These are phyloP conservation scores for Epicoccum nigrum DNA, from an alignment of 2,329 filamentous ascomycete species.

Conservation along the genomic window DNA sequence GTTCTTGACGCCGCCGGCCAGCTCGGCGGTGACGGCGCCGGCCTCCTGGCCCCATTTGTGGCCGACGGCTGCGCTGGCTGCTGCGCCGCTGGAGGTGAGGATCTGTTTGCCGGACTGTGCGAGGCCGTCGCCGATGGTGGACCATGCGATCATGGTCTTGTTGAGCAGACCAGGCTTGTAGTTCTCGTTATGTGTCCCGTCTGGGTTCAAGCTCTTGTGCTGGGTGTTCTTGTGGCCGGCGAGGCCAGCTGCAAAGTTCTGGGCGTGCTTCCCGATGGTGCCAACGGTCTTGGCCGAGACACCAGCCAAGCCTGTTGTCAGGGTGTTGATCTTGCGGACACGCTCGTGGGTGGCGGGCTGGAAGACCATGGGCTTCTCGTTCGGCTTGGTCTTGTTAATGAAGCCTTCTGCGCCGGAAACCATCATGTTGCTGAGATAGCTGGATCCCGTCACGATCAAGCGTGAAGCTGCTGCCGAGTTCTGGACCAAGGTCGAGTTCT, in stretches of 20 bases:
- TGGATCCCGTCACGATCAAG: slow-evolving; percentile 86
- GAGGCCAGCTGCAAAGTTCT: slow-evolving; percentile 83
- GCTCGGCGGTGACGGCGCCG: slow-evolving; percentile 72
- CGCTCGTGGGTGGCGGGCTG: slow-evolving; percentile 81
- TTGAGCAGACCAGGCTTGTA: slow-evolving; percentile 95
- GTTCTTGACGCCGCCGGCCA: slow-evolving; percentile 91
- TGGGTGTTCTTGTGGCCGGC: slow-evolving; percentile 65
- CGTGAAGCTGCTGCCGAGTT: slow-evolving; percentile 88
- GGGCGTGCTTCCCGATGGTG: slow-evolving; percentile 79
- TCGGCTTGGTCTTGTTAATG: slow-evolving; percentile 78
- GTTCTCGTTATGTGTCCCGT: slow-evolving; percentile 66
- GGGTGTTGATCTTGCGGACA: slow-evolving; percentile 86
- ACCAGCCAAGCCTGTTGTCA: slow-evolving; percentile 78
- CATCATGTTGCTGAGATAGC: slow-evolving; percentile 77
- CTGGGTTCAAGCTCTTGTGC: slow-evolving; percentile 69
- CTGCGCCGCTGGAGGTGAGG: slow-evolving; percentile 73
- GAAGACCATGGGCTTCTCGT: slow-evolving; percentile 83
- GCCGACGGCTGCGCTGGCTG: slow-evolving; percentile 85
- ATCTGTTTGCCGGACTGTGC: slow-evolving; percentile 84
- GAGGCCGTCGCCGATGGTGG: slow-evolving; percentile 90
- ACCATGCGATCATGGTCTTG: slow-evolving; percentile 95
- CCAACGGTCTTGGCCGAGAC: slow-evolving; percentile 87
- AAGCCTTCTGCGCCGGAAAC: slow-evolving; percentile 80
- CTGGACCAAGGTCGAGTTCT: slow-evolving; percentile 82
- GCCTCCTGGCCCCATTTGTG: slow-evolving; percentile 90